Conservation (phyloP, 2,329 filamentous ascomycete species). For the Colletotrichum scovillei region DNA sequence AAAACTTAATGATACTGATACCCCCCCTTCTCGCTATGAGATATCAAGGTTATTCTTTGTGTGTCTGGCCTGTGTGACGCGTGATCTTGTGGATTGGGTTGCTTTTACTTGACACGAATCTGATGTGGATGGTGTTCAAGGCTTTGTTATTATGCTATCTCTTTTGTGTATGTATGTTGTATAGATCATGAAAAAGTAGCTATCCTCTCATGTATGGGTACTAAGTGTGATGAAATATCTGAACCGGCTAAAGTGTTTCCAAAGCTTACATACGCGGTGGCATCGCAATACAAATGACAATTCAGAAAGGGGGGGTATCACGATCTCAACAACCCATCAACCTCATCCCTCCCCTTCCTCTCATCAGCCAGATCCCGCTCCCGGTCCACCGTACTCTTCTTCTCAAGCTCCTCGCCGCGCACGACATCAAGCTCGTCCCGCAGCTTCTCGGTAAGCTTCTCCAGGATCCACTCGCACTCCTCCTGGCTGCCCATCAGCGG, state of each 20-base stretch:
- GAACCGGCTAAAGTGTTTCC: no score
- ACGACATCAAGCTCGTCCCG: conserved; percentile 62
- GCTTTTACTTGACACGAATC: not conserved
- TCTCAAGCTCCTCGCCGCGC: conserved; percentile 27
- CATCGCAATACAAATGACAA: not conserved
- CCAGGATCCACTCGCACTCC: conserved; percentile 80
- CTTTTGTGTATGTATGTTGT: not conserved
- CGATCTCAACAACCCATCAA: not conserved
- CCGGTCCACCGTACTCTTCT: conserved; percentile 44
- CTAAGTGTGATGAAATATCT: no score
- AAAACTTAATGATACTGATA: conserved; percentile 17
- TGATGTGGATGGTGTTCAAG: not conserved
- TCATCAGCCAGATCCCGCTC: conserved; percentile 58
- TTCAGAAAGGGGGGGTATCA: not conserved
- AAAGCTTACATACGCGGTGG: no score
- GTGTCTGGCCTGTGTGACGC: not conserved
- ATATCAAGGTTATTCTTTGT: not conserved
- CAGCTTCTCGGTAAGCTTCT: conserved; percentile 69
- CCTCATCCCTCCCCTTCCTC: conserved; percentile 35
- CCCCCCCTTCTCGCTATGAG: not conserved
- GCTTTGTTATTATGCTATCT: not conserved
- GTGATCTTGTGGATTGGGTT: not conserved
- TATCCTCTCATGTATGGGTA: no score
- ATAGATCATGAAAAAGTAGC: not conserved
- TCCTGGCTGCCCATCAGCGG: conserved; percentile 76